Evolutionary conservation across 192 early-diverging fungal genomes (phyloP).

Genomic region (Haplosporangium gracile): DNA sequence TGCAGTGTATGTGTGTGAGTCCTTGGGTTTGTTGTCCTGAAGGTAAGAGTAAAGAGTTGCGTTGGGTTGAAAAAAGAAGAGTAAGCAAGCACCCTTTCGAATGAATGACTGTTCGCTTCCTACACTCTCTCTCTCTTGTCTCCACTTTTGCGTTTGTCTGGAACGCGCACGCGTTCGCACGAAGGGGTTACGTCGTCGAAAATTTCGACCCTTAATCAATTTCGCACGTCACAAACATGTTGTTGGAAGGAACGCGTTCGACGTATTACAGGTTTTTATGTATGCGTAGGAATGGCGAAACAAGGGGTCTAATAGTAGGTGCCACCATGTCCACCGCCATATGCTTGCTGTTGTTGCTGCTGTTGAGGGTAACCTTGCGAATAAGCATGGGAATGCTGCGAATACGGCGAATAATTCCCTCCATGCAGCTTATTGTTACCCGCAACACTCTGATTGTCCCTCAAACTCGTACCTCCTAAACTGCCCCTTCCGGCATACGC

Average conservation of each 20-base stretch:
- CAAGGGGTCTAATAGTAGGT: not conserved
- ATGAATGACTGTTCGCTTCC: not conserved
- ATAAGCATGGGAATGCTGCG: not conserved
- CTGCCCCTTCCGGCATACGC: constrained; percentile 7
- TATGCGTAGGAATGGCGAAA: not conserved
- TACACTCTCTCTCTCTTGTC: not conserved
- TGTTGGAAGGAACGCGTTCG: not conserved
- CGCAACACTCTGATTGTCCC: not conserved
- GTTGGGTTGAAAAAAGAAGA: not conserved
- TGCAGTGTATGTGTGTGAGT: not conserved
- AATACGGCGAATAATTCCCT: not conserved
- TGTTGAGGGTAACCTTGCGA: not conserved
- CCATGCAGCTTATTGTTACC: not conserved
- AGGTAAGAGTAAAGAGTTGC: not conserved
- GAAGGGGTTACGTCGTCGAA: not conserved
- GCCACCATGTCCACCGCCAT: not conserved
- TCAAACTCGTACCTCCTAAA: constrained; percentile 7
- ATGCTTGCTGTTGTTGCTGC: not conserved
- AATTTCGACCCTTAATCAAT: not conserved
- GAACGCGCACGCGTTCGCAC: not conserved
- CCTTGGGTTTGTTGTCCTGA: not conserved
- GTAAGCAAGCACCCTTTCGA: not conserved
- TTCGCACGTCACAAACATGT: not conserved
- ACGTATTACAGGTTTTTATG: not conserved
- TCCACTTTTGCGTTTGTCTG: not conserved